Evolutionary conservation across 2,329 filamentous ascomycete species (phyloP).

Genomic region (Calonectria hawksworthii): DNA sequence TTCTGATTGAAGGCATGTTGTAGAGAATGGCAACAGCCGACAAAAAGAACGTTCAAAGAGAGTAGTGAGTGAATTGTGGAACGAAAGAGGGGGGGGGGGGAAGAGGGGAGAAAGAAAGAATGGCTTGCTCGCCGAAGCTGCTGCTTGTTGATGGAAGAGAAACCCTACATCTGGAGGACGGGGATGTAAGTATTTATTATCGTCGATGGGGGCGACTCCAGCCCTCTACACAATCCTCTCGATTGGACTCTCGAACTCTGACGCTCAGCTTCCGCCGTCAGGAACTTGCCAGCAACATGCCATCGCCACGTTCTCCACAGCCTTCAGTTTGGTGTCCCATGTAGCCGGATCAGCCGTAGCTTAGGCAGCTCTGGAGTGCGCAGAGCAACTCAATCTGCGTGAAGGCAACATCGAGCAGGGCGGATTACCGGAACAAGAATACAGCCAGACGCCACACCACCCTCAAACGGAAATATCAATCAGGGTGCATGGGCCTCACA

Average conservation of each 20-base stretch:
- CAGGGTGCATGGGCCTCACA: background rate
- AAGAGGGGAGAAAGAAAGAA: conserved; percentile 35
- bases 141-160: conserved; percentile 32
- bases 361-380: background rate
- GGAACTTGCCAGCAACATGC: background rate
- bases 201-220: background rate
- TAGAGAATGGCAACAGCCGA: conserved; percentile 24
- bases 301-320: background rate
- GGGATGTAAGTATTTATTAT: conserved; percentile 42
- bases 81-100: conserved; percentile 21
- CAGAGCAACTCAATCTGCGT: background rate
- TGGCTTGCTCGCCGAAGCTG: conserved; percentile 42
- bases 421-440: background rate
- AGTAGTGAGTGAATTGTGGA: conserved; percentile 29
- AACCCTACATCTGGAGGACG: conserved; percentile 15
- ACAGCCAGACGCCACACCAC: background rate
- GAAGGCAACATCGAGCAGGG: background rate
- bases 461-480: background rate
- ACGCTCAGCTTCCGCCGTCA: background rate
- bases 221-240: background rate
- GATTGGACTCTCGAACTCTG: background rate
- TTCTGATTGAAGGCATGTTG: conserved; percentile 40
- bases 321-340: background rate
- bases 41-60: conserved; percentile 38
- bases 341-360: background rate